Percentiles rank a stretch among this genome's conserved stretches.
phyloP scores from a whole-genome alignment of 169 alveolate species.

The Eimeria nieschulzi region DNA sequence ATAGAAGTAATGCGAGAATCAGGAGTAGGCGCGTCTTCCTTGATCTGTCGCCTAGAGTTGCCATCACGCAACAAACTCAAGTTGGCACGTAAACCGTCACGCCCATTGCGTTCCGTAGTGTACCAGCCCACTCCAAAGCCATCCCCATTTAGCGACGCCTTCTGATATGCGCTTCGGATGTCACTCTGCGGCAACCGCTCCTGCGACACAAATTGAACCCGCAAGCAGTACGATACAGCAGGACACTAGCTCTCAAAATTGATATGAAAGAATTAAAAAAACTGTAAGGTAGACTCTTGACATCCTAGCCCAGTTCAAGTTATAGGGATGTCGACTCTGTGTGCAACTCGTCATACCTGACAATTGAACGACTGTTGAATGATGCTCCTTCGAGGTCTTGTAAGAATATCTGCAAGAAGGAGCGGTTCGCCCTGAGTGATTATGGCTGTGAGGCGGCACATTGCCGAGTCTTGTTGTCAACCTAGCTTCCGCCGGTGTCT shows the following conservation, averaged over 20 bases:
- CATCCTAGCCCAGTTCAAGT: neutral
- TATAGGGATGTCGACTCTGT: neutral
- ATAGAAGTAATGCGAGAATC: neutral
- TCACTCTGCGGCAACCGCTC: conserved; percentile 63
- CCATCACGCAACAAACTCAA: conserved; percentile 30
- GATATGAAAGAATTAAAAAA: too few relatives aligned
- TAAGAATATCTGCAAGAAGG: conserved; percentile 75
- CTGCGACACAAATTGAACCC: conserved; percentile 9
- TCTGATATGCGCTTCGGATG: conserved; percentile 56
- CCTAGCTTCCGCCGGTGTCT: conserved; percentile 12
- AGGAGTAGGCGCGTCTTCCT: neutral
- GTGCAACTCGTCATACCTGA: conserved; percentile 54
- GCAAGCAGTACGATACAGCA: too few relatives aligned
- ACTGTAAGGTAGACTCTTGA: neutral
- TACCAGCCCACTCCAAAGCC: conserved; percentile 78
- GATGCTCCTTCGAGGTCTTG: conserved; percentile 71
- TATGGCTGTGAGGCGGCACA: conserved; percentile 76
- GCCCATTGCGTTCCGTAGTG: neutral
- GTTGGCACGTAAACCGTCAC: neutral
- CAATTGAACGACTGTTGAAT: conserved; percentile 77
- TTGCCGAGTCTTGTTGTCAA: conserved; percentile 34
- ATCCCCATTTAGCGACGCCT: conserved; percentile 73
- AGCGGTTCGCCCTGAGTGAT: conserved; percentile 75
- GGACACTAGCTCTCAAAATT: neutral
- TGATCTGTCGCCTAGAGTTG: neutral